Base-by-base conservation (phyloP, 768 basidiomycete genomes). In the Lactarius pseudohatsudake region DNA sequence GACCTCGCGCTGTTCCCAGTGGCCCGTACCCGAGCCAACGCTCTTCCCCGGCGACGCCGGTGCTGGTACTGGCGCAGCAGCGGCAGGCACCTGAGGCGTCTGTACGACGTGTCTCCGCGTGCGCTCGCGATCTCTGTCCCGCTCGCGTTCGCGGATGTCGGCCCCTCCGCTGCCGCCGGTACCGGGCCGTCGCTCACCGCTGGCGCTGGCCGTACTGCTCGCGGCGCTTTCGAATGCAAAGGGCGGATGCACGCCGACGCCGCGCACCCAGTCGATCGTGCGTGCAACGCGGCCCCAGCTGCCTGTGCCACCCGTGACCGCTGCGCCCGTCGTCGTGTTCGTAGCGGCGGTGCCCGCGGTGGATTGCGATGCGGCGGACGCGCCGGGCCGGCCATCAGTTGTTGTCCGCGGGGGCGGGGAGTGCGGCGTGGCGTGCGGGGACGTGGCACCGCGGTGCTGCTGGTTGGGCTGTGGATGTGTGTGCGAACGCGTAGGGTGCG, bases 201-300 rank as follows among this genome's bases (percentile, higher is more conserved):
- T 56, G 30, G 57, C 50, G 43, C 68, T 69, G 11, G 59, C 43
- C 2, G 59, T 64, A 10, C 67, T 69, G 22, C 67, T 70, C 45
- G 67, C 57, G 0, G 70, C 70, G 20, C 64, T 62, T 57, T 71
- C 70, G 18, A 71, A 71, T 10, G 70, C 70, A 59, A 71, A 71
- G 34, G 70, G 70, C 8, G 70, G 70, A 18, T 66, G 69, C 43
- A 71, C 70, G 3, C 70, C 68, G 3, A 65, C 70, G 10, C 66
- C 66, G 7, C 68, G 70, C 30, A 64, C 43, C 70, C 70, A 71
- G 28, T 57, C 68, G 3, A n/a, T 61, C 28, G 61, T 65, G 55
- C 68, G 70, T 2, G 26, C 57, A 3, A 32, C 50, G n/a, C 69
- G 67, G 13, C 70, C 70, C 64, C 64, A 66, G 36, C 62, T 69